Conservation (phyloP, 2,329 filamentous ascomycete genomes). For the Penicillium fuscoglaucum region DNA sequence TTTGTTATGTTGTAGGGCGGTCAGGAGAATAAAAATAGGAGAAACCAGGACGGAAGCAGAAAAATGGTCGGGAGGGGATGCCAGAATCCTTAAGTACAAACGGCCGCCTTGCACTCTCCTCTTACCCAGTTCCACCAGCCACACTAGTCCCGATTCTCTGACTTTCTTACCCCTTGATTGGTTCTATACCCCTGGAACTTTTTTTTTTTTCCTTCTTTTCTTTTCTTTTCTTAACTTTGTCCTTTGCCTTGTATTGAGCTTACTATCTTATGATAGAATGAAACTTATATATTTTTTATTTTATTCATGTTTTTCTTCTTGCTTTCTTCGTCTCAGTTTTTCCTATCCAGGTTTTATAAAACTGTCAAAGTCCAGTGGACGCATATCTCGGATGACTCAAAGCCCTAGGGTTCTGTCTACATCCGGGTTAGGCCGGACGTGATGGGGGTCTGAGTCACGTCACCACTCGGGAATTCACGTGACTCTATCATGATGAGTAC, state of each 20-base stretch:
- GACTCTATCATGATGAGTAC: constrained; percentile 4
- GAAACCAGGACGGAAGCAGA: constrained; percentile 25
- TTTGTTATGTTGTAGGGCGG: constrained; percentile 19
- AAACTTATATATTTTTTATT: too few relatives aligned
- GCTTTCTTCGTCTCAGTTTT: background rate
- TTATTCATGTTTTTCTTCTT: background rate
- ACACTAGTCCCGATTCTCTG: constrained; percentile 19
- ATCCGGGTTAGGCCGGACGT: constrained; percentile 20
- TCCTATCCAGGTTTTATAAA: background rate
- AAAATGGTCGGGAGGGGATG: constrained; percentile 26
- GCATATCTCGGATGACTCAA: constrained; percentile 7
- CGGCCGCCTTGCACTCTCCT: constrained; percentile 16
- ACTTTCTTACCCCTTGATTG: constrained; percentile 17
- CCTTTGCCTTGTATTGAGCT: background rate
- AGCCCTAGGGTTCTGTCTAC: constrained; percentile 25
- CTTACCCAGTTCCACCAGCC: constrained; percentile 24
- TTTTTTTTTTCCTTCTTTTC: constrained; percentile 2
- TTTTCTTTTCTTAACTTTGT: background rate
- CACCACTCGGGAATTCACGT: constrained; percentile 19
- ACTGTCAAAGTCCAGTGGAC: background rate
- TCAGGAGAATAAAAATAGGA: constrained; percentile 20
- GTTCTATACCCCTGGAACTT: constrained; percentile 17
- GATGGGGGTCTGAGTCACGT: constrained; percentile 19
- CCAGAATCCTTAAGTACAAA: constrained; percentile 32
- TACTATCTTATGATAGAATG: too few relatives aligned